phyloP scores from a whole-genome alignment of 2,329 filamentous ascomycete genomes.

The Trichoderma sp. region DNA sequence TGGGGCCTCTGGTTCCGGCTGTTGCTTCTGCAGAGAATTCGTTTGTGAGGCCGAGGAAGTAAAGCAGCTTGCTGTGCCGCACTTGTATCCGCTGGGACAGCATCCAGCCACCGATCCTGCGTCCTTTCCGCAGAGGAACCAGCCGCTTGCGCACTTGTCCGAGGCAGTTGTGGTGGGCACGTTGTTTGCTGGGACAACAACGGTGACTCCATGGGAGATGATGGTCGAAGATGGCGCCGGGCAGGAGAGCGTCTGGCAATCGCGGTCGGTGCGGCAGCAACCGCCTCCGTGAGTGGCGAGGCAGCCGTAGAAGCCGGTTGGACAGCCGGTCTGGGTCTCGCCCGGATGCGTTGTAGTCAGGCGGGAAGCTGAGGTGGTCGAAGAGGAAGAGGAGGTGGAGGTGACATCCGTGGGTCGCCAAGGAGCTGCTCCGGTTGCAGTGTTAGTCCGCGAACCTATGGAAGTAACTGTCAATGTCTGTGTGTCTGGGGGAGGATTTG shows the following conservation, averaged over 20 bases:
- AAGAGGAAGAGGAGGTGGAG: background rate
- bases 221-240: constrained; percentile 63
- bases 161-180: constrained; percentile 43
- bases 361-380: background rate
- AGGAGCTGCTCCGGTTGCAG: constrained; percentile 41
- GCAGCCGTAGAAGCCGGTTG: constrained; percentile 90
- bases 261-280: constrained; percentile 82
- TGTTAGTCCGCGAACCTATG: constrained; percentile 37
- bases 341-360: background rate
- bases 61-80: constrained; percentile 70
- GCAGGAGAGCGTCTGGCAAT: constrained; percentile 80
- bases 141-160: constrained; percentile 68
- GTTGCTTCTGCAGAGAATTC: constrained; percentile 54
- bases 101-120: constrained; percentile 70
- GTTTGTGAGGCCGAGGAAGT: constrained; percentile 51
- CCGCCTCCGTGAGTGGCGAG: constrained; percentile 76
- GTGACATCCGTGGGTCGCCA: constrained; percentile 39
- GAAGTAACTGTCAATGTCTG: constrained; percentile 37
- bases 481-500: constrained; percentile 37
- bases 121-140: constrained; percentile 64
- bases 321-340: constrained; percentile 54
- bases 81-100: constrained; percentile 74
- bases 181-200: constrained; percentile 60
- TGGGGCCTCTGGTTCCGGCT: constrained; percentile 33
- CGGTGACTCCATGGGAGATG: constrained; percentile 63